Evolutionary conservation across 495 filamentous ascomycete genomes (phyloP).

Genomic region (Hypomontagnella monticulosa): DNA sequence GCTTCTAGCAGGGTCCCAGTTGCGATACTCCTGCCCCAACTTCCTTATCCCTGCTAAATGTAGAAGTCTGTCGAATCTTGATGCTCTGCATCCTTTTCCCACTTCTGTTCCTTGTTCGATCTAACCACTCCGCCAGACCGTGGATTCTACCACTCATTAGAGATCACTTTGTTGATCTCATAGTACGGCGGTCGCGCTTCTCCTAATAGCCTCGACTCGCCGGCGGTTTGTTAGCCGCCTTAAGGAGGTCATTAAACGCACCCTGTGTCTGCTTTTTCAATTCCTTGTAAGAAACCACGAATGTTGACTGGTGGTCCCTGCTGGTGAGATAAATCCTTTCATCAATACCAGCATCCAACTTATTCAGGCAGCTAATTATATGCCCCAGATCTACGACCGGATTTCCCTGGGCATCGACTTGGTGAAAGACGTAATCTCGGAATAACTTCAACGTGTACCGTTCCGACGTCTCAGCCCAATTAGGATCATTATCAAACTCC

Average conservation of each 20-base stretch:
- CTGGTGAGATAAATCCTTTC: constrained; percentile 88
- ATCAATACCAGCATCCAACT: constrained; percentile 88
- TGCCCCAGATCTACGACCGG: constrained; percentile 86
- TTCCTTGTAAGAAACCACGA: constrained; percentile 88
- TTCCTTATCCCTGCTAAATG: neutral
- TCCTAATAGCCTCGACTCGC: constrained; percentile 34
- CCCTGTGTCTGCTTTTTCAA: constrained; percentile 79
- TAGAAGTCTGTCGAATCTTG: neutral
- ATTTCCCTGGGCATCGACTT: constrained; percentile 83
- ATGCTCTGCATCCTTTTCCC: neutral
- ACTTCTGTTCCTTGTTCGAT: neutral
- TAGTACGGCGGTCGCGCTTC: neutral
- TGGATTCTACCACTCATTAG: neutral
- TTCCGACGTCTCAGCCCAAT: constrained; percentile 90
- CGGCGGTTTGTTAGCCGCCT: constrained; percentile 53
- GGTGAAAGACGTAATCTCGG: constrained; percentile 96
- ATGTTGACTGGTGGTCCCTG: constrained; percentile 84
- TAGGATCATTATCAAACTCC: constrained; percentile 75
- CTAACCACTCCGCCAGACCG: neutral
- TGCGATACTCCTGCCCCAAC: neutral
- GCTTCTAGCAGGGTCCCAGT: constrained; percentile 1
- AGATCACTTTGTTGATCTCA: constrained; percentile 4
- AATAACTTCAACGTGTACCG: constrained; percentile 93
- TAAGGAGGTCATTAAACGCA: constrained; percentile 82
- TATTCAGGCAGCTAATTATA: constrained; percentile 83